Percentiles rank a stretch among this genome's conserved stretches.
Evolutionary conservation across 306 rosid genomes (phyloP).

Genomic region (Crataegus laevigata): DNA sequence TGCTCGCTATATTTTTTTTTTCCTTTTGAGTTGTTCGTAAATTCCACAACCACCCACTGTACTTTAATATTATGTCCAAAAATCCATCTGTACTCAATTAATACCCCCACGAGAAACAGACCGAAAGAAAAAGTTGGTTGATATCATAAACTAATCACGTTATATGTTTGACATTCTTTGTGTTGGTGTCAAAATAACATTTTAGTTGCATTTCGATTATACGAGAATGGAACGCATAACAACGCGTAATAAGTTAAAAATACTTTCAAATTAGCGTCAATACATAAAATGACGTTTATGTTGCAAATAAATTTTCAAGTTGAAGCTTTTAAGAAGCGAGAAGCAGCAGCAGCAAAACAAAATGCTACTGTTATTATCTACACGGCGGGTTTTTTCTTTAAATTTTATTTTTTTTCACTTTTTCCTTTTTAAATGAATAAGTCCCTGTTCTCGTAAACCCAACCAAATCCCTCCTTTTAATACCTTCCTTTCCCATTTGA

Average conservation of each 20-base stretch:
- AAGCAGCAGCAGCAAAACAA: background rate
- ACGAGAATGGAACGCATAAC: rapidly evolving
- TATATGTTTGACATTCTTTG: no score
- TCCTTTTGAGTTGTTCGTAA: background rate
- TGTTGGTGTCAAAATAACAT: no score
- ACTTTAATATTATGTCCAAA: no score
- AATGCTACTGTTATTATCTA: background rate
- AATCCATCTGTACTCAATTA: background rate
- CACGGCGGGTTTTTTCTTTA: background rate
- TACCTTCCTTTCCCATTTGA: conserved; percentile 22
- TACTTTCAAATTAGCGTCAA: rapidly evolving
- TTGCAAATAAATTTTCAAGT: background rate
- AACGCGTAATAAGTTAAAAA: no score
- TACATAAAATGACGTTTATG: rapidly evolving
- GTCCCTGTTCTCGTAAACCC: conserved; percentile 19
- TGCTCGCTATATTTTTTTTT: background rate
- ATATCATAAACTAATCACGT: no score
- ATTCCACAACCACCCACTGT: background rate
- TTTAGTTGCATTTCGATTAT: no score
- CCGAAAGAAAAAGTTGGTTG: background rate
- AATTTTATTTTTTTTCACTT: background rate
- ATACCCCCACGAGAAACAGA: background rate
- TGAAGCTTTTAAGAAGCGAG: background rate
- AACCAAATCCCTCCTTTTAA: conserved; percentile 20
- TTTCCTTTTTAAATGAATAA: background rate